Percentiles rank a stretch among this genome's conserved stretches.
These are phyloP conservation scores for Durusdinium trenchii DNA, from an alignment of 73 alveolate genomes.

Conservation along the genomic window DNA sequence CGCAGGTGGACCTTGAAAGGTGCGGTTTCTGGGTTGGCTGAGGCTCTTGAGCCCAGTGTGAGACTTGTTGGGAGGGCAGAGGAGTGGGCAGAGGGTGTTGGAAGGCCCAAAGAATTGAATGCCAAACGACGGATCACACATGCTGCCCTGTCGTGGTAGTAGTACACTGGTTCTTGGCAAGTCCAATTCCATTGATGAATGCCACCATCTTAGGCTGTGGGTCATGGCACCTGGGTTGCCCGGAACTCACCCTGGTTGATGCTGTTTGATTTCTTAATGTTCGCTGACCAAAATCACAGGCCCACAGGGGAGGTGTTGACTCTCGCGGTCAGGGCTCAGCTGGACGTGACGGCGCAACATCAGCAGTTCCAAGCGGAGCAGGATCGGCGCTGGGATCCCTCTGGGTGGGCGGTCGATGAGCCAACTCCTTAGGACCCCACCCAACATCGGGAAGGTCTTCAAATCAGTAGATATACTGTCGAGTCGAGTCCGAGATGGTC, in stretches of 20 bases:
- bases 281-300: neutral
- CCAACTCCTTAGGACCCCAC: too few relatives aligned
- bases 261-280: neutral
- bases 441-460: too few relatives aligned
- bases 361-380: conserved; percentile 82
- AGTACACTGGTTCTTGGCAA: neutral
- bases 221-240: too few relatives aligned
- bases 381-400: neutral
- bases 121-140: too few relatives aligned
- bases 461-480: too few relatives aligned
- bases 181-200: neutral
- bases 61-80: neutral
- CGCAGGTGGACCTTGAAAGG: conserved; percentile 77
- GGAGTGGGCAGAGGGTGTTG: too few relatives aligned
- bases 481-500: too few relatives aligned
- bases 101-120: too few relatives aligned
- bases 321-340: conserved; percentile 38
- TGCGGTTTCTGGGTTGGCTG: neutral
- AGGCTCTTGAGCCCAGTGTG: neutral
- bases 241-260: too few relatives aligned
- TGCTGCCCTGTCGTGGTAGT: too few relatives aligned
- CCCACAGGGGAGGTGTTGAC: neutral
- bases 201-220: too few relatives aligned
- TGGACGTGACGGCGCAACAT: conserved; percentile 80
- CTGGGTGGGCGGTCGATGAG: too few relatives aligned